phyloP scores from a whole-genome alignment of 345 rosid species.

The Nephelium lappaceum region DNA sequence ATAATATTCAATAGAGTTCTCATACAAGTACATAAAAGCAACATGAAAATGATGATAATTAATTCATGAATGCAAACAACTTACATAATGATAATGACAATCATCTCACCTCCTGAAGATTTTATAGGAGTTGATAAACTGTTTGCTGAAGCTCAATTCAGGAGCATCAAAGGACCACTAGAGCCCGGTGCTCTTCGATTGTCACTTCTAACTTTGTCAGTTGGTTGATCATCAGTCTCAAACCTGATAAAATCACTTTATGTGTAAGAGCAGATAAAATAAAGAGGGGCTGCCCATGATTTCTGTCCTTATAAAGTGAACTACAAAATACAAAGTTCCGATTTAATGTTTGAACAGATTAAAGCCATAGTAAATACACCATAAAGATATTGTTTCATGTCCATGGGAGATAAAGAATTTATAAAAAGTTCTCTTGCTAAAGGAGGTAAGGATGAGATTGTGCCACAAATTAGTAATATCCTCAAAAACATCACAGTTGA shows the following conservation, averaged over 20 bases:
- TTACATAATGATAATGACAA: conserved; percentile 12
- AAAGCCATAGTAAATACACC: not conserved
- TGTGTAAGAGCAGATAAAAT: conserved; percentile 7
- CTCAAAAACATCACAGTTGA: not conserved
- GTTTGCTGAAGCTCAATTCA: conserved; percentile 96
- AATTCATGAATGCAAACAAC: not conserved
- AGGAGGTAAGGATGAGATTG: not conserved
- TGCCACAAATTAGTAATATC: not conserved
- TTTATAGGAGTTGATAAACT: conserved; percentile 97
- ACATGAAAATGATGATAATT: not conserved
- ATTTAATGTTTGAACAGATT: not conserved
- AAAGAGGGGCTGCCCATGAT: not conserved
- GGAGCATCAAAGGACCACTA: conserved; percentile 96
- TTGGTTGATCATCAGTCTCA: conserved; percentile 54
- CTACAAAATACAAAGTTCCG: no score
- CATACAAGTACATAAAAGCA: not conserved
- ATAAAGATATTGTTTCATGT: not conserved
- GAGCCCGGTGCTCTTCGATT: conserved; percentile 80
- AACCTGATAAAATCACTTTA: conserved; percentile 44
- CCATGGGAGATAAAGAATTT: not conserved
- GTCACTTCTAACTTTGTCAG: conserved; percentile 48
- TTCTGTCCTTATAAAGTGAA: not conserved
- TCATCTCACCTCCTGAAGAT: conserved; percentile 79
- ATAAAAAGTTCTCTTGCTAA: not conserved
- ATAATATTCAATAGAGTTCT: conserved; percentile 15